A percentile compares a stretch with the other conserved stretches of the same genome.
Evolutionary conservation across 371 early-diverging fungal genomes (phyloP).

Genomic region (Rhizopus microsporus): DNA sequence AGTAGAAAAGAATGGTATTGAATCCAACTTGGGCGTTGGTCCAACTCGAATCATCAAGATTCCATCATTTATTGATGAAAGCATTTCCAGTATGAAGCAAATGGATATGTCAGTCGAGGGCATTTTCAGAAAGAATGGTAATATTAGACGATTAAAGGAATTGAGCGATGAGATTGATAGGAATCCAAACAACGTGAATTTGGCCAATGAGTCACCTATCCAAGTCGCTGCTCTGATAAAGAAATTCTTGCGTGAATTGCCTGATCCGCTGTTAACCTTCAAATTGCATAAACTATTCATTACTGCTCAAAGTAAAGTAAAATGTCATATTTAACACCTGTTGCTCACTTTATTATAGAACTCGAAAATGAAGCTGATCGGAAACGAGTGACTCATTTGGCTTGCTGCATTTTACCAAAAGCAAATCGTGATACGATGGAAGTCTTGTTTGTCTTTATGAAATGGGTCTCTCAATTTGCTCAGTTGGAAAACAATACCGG

Average conservation of each 20-base stretch:
- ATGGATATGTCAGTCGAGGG: slow-evolving; percentile 92
- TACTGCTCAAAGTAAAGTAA: slow-evolving; percentile 67
- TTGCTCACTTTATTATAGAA: slow-evolving; percentile 32
- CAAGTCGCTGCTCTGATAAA: slow-evolving; percentile 94
- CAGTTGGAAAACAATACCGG: slow-evolving; percentile 66
- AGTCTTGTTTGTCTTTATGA: slow-evolving; percentile 83
- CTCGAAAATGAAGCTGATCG: slow-evolving; percentile 57
- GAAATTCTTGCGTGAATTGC: slow-evolving; percentile 91
- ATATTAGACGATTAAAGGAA: slow-evolving; percentile 85
- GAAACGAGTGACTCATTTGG: slow-evolving; percentile 73
- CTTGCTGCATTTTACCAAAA: slow-evolving; percentile 86
- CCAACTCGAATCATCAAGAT: slow-evolving; percentile 73
- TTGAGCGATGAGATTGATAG: slow-evolving; percentile 78
- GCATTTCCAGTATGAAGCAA: slow-evolving; percentile 72
- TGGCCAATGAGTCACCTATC: slow-evolving; percentile 72
- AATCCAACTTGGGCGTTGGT: slow-evolving; percentile 79
- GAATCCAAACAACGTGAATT: slow-evolving; percentile 69
- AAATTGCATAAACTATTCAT: slow-evolving; percentile 86
- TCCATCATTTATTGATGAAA: slow-evolving; percentile 84
- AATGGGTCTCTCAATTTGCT: slow-evolving; percentile 78
- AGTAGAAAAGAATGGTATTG: slow-evolving; percentile 82
- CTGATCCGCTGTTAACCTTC: slow-evolving; percentile 92
- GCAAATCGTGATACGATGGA: slow-evolving; percentile 90
- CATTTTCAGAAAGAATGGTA: slow-evolving; percentile 96
- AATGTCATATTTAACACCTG: background rate